A percentile compares a stretch with the other conserved stretches of the same genome.
Evolutionary conservation across 371 early-diverging fungal species (phyloP).

Genomic region (Haplosporangium sp.): DNA sequence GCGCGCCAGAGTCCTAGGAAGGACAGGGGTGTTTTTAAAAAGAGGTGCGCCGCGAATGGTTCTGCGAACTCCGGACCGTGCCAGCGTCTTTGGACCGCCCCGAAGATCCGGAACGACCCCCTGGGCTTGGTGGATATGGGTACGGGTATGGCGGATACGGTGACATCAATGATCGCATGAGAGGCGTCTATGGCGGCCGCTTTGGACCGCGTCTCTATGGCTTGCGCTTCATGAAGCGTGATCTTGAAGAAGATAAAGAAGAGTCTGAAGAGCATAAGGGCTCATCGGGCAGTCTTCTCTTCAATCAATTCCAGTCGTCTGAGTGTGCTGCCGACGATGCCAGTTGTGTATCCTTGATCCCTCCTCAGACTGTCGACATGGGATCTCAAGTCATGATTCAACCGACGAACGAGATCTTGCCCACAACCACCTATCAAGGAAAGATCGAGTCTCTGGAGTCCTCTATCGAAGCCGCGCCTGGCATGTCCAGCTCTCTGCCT

Average conservation of each 20-base stretch:
- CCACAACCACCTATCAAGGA: constrained; percentile 33
- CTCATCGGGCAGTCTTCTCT: constrained; percentile 30
- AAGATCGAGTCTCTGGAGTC: constrained; percentile 42
- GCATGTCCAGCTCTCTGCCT: constrained; percentile 25
- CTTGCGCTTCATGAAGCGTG: constrained; percentile 15
- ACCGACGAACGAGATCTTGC: constrained; percentile 30
- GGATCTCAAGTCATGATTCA: constrained; percentile 31
- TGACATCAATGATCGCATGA: neutral
- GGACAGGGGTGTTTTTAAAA: too few relatives aligned
- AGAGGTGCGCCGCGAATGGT: too few relatives aligned
- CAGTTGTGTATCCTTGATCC: constrained; percentile 19
- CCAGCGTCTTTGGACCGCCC: neutral
- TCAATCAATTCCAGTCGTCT: constrained; percentile 34
- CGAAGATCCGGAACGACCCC: neutral
- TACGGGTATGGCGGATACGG: constrained; percentile 3
- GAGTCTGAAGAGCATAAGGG: too few relatives aligned
- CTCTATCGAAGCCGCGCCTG: constrained; percentile 25
- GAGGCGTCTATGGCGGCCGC: constrained; percentile 3
- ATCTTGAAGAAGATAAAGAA: neutral
- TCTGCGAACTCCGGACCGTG: too few relatives aligned
- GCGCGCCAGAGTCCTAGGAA: too few relatives aligned
- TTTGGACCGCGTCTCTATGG: neutral
- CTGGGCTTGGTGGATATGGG: constrained; percentile 1
- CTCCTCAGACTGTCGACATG: constrained; percentile 30
- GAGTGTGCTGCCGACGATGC: constrained; percentile 2